Percentiles rank a stretch among this genome's conserved stretches.
phyloP scores from a whole-genome alignment of 495 filamentous ascomycete genomes.

The Glonium stellatum region DNA sequence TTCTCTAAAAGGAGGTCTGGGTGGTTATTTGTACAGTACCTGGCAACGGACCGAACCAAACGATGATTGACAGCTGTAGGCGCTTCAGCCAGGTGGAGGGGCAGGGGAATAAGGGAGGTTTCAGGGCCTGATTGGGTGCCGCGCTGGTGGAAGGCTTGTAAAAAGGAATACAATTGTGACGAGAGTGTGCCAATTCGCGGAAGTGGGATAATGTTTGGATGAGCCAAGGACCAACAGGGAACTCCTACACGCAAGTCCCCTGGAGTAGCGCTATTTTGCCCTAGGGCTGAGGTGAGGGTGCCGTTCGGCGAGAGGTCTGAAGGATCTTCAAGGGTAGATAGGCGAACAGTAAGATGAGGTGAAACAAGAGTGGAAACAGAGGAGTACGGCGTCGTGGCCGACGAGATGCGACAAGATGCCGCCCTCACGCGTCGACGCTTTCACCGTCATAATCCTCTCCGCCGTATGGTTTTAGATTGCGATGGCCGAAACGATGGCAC shows the following conservation, averaged over 20 bases:
- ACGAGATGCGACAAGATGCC: not conserved
- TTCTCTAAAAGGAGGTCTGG: not conserved
- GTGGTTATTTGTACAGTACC: not conserved
- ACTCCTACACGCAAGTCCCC: not conserved
- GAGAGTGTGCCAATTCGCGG: not conserved
- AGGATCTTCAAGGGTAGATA: not conserved
- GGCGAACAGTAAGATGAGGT: not conserved
- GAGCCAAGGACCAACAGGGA: not conserved
- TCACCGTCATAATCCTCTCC: not conserved
- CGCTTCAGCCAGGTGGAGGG: not conserved
- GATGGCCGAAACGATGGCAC: not conserved
- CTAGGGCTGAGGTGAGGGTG: conserved; percentile 7
- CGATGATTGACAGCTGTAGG: not conserved
- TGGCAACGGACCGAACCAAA: not conserved
- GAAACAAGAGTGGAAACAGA: not conserved
- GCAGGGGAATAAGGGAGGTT: not conserved
- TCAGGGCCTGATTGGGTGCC: conserved; percentile 3
- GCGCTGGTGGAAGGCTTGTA: not conserved
- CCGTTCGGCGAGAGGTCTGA: not conserved
- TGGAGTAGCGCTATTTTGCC: not conserved
- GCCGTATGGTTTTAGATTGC: not conserved
- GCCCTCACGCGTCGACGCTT: not conserved
- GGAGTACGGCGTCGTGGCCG: not conserved
- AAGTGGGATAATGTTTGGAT: not conserved
- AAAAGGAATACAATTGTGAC: not conserved